Percentiles rank a stretch among this genome's conserved stretches.
Conservation (phyloP, 2,329 filamentous ascomycete genomes). For the Rutstroemia sp. region DNA sequence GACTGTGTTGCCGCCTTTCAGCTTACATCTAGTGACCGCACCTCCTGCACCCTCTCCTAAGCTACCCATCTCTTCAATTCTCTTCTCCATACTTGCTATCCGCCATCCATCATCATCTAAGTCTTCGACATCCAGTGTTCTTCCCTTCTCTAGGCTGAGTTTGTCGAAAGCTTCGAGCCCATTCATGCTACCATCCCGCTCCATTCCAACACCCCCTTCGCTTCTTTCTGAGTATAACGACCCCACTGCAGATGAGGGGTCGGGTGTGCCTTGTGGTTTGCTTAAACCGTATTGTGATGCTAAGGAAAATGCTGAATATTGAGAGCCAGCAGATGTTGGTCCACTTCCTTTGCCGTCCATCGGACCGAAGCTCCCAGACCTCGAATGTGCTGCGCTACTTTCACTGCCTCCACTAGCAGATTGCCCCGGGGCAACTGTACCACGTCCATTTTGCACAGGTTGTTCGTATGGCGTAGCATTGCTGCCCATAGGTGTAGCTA, state of each 20-base stretch:
- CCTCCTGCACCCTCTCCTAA: slow-evolving; percentile 93
- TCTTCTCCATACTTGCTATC: slow-evolving; percentile 80
- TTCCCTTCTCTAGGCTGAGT: slow-evolving; percentile 71
- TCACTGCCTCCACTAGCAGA: slow-evolving; percentile 75
- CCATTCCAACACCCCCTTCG: slow-evolving; percentile 69
- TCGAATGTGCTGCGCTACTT: slow-evolving; percentile 69
- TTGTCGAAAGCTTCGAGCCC: slow-evolving; percentile 72
- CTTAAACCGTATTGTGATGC: slow-evolving; percentile 65
- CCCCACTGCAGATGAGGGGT: slow-evolving; percentile 82
- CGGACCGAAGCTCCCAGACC: slow-evolving; percentile 76
- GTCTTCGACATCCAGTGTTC: slow-evolving; percentile 84
- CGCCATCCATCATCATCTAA: slow-evolving; percentile 93
- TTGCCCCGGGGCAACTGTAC: slow-evolving; percentile 45
- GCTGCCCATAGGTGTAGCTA: slow-evolving; percentile 84
- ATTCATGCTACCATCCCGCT: slow-evolving; percentile 74
- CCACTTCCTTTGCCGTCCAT: slow-evolving; percentile 71
- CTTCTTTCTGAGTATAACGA: slow-evolving; percentile 77
- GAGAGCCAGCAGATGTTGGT: slow-evolving; percentile 79
- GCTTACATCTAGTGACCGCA: slow-evolving; percentile 82
- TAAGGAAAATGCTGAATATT: slow-evolving; percentile 77
- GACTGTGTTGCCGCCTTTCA: slow-evolving; percentile 86
- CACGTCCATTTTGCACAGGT: slow-evolving; percentile 33
- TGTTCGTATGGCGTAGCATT: slow-evolving; percentile 65
- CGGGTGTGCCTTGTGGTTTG: slow-evolving; percentile 62
- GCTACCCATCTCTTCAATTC: slow-evolving; percentile 82